Evolutionary conservation across 805 yeast species (phyloP).

Genomic region (Jamesozyma spencerorum): DNA sequence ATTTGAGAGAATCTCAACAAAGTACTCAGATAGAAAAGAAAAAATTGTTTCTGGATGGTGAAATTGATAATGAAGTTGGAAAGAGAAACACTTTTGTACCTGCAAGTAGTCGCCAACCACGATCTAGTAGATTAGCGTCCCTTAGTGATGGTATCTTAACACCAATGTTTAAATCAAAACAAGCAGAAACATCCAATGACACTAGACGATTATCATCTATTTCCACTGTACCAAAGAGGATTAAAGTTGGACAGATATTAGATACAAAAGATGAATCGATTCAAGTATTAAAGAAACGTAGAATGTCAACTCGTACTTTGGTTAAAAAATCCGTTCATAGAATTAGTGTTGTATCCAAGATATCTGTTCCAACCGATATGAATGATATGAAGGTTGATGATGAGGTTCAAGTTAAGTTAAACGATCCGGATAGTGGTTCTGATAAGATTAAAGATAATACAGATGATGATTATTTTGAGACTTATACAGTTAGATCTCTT

Average conservation of each 20-base stretch:
- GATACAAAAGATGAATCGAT: slow-evolving; percentile 20
- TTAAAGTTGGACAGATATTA: slow-evolving; percentile 9
- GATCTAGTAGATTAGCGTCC: slow-evolving; percentile 34
- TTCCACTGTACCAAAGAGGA: slow-evolving; percentile 13
- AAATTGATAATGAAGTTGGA: background rate
- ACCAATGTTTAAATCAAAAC: slow-evolving; percentile 26
- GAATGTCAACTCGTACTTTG: slow-evolving; percentile 21
- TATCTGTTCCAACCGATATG: slow-evolving; percentile 11
- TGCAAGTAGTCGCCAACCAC: slow-evolving; percentile 8
- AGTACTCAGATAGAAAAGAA: slow-evolving; percentile 1
- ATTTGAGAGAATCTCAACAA: background rate
- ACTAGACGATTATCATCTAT: slow-evolving; percentile 21
- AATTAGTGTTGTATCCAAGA: slow-evolving; percentile 27
- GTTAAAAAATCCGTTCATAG: slow-evolving; percentile 23
- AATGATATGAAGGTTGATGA: slow-evolving; percentile 7
- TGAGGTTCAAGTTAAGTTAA: slow-evolving; percentile 10
- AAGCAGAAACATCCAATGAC: slow-evolving; percentile 7
- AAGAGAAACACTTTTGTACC: background rate
- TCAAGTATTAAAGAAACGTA: slow-evolving; percentile 24
- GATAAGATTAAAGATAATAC: slow-evolving; percentile 15
- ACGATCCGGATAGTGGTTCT: slow-evolving; percentile 12
- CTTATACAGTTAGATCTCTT: slow-evolving; percentile 30
- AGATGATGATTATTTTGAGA: slow-evolving; percentile 22
- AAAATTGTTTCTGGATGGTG: too few relatives aligned
- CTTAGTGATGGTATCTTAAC: slow-evolving; percentile 28